Conservation (phyloP, 1,284 basidiomycete species). For the Microbotryum saponariae region DNA sequence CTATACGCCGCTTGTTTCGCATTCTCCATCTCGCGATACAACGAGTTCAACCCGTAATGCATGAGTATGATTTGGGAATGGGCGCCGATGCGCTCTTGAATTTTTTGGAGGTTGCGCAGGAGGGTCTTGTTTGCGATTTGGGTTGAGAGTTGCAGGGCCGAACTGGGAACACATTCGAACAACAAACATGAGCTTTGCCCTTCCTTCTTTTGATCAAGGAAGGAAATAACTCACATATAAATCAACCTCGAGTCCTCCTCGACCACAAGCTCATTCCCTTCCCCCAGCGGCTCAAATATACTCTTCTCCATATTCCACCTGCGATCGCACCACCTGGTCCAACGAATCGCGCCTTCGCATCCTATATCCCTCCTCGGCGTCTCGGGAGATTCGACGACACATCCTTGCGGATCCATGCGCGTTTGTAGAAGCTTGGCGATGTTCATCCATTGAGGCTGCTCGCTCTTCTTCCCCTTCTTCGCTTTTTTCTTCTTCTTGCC, state of each 20-base stretch:
- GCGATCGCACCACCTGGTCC: constrained; percentile 24
- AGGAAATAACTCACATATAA: constrained; percentile 14
- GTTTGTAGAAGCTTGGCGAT: constrained; percentile 5
- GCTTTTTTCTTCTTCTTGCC: constrained; percentile 1
- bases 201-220: not conserved
- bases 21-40: constrained; percentile 15
- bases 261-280: constrained; percentile 13
- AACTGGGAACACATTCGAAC: not conserved
- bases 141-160: constrained; percentile 19
- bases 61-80: constrained; percentile 28
- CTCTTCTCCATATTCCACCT: constrained; percentile 17
- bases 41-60: constrained; percentile 12
- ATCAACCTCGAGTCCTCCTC: constrained; percentile 26
- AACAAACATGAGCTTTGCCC: not conserved
- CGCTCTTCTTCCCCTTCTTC: constrained; percentile 10
- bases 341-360: constrained; percentile 19
- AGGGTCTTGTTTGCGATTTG: constrained; percentile 14
- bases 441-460: constrained; percentile 14
- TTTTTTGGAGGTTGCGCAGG: constrained; percentile 1
- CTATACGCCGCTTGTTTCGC: constrained; percentile 18
- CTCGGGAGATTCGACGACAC: constrained; percentile 15
- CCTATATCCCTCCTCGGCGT: constrained; percentile 2
- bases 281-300: constrained; percentile 12
- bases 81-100: constrained; percentile 14
- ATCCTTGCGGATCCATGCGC: constrained; percentile 3